These are phyloP conservation scores for Protea cynaroides DNA, from an alignment of 164 flowering plant species.

Conservation along the genomic window DNA sequence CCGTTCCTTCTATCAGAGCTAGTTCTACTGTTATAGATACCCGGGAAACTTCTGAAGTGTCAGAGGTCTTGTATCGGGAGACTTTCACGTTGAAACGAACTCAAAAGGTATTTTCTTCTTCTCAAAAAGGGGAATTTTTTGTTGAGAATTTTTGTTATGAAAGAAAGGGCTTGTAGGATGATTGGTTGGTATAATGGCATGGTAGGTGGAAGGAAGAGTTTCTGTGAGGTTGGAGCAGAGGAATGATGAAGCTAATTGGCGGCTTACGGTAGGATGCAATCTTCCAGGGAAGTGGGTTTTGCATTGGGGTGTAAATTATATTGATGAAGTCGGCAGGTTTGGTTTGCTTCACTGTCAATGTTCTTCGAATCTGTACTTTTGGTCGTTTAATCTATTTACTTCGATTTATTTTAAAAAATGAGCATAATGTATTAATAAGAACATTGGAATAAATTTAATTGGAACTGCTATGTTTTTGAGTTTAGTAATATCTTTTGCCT, in stretches of 20 bases:
- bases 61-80: slow-evolving; percentile 35
- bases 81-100: slow-evolving; percentile 45
- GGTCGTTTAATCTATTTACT: neutral
- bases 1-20: slow-evolving; percentile 20
- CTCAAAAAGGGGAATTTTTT: too few species aligned
- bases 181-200: too few species aligned
- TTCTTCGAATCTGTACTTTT: neutral
- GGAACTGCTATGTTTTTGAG: neutral
- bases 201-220: slow-evolving; percentile 79
- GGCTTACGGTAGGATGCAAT: slow-evolving; percentile 72
- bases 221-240: slow-evolving; percentile 46
- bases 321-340: slow-evolving; percentile 62
- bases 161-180: too few species aligned
- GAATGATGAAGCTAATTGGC: slow-evolving; percentile 35
- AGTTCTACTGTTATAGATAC: slow-evolving; percentile 30
- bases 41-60: slow-evolving; percentile 23
- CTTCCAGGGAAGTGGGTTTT: slow-evolving; percentile 92
- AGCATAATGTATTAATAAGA: neutral
- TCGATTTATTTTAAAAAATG: neutral
- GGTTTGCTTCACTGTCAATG: neutral
- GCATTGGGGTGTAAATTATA: slow-evolving; percentile 90
- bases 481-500: too few species aligned
- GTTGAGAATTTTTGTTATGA: neutral
- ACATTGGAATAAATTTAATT: neutral
- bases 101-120: slow-evolving; percentile 31